These are phyloP conservation scores for Lathyrus tuberosus DNA, from an alignment of 306 rosid species.

Conservation along the genomic window DNA sequence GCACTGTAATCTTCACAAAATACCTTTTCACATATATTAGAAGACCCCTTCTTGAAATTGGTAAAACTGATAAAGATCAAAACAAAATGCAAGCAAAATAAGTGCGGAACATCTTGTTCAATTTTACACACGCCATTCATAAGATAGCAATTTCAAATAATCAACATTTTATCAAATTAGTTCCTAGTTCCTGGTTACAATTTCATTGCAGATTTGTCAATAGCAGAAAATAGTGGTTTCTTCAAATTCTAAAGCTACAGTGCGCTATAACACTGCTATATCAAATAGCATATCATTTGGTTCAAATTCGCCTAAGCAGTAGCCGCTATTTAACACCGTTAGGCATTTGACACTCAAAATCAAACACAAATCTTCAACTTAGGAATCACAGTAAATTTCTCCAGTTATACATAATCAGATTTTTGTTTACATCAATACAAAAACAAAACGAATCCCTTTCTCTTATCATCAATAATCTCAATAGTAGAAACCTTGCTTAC, in stretches of 20 bases:
- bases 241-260: neutral
- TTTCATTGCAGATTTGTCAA: neutral
- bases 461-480: slow-evolving; percentile 16
- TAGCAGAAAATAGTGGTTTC: neutral
- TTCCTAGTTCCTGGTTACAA: slow-evolving; percentile 7
- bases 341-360: neutral
- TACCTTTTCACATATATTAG: neutral
- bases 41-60: neutral
- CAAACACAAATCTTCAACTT: neutral
- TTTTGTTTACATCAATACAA: slow-evolving; percentile 6
- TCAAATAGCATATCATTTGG: neutral
- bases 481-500: neutral
- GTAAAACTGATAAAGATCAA: slow-evolving; percentile 25
- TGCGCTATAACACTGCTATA: neutral
- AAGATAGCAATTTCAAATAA: slow-evolving; percentile 2
- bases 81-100: slow-evolving; percentile 16
- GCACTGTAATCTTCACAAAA: neutral
- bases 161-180: neutral
- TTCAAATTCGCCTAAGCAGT: too few relatives aligned
- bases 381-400: too few relatives aligned
- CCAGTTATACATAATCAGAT: neutral
- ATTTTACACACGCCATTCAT: slow-evolving; percentile 13
- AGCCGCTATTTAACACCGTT: neutral
- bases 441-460: slow-evolving; percentile 15
- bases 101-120: slow-evolving; percentile 12